phyloP scores from a whole-genome alignment of 805 yeast species.

The Pichia californica region DNA sequence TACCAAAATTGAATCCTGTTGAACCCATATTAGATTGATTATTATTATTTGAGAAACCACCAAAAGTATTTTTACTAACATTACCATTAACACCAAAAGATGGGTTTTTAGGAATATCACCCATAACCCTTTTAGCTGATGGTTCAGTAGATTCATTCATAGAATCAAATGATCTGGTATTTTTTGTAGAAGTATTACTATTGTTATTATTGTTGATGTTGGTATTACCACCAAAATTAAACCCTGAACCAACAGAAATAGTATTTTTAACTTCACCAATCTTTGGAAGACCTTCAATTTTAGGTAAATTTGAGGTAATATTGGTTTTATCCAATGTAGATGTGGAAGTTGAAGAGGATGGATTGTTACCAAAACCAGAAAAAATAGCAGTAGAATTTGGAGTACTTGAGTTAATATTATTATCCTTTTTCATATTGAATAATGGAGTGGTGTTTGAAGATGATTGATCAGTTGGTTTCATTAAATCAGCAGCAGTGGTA shows the following conservation, averaged over 20 bases:
- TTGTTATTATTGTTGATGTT: too few relatives aligned
- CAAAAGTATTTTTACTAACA: too few relatives aligned
- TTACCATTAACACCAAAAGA: too few relatives aligned
- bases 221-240: conserved; percentile 5
- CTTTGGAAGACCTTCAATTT: background rate
- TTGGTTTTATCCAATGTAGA: background rate
- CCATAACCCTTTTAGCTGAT: too few relatives aligned
- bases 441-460: background rate
- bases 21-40: too few relatives aligned
- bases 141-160: too few relatives aligned
- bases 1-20: too few relatives aligned
- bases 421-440: background rate
- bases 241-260: background rate
- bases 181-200: too few relatives aligned
- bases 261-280: background rate
- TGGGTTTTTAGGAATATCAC: too few relatives aligned
- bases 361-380: background rate
- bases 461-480: background rate
- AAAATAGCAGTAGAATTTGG: background rate
- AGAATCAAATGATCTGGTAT: too few relatives aligned
- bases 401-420: background rate
- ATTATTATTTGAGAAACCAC: too few relatives aligned
- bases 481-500: background rate
- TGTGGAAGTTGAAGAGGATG: background rate
- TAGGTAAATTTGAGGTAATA: background rate